Percentiles rank a stretch among this genome's conserved stretches.
Conservation (phyloP, 2,329 filamentous ascomycete genomes). For the Myotisia sp. region DNA sequence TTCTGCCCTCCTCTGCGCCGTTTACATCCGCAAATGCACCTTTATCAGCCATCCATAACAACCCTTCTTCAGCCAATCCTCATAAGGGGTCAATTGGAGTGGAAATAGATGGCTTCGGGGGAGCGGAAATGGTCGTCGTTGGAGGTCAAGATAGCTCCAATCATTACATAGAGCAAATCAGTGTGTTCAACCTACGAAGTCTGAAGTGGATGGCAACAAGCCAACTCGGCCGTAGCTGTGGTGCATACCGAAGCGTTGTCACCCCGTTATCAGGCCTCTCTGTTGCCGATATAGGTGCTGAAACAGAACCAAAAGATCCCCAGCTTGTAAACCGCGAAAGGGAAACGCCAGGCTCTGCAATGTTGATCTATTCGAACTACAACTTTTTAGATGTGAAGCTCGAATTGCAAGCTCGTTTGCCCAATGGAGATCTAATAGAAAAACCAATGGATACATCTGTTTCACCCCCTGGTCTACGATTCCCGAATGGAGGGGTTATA, state of each 20-base stretch:
- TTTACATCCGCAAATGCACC: slow-evolving; percentile 78
- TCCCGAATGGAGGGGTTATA: slow-evolving; percentile 90
- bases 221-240: slow-evolving; percentile 76
- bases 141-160: slow-evolving; percentile 96
- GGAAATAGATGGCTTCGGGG: slow-evolving; percentile 76
- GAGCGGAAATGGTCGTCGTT: slow-evolving; percentile 93
- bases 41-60: slow-evolving; percentile 76
- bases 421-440: slow-evolving; percentile 72
- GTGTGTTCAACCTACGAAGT: slow-evolving; percentile 89
- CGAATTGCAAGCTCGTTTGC: slow-evolving; percentile 73
- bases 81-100: slow-evolving; percentile 82
- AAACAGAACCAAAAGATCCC: slow-evolving; percentile 22
- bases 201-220: slow-evolving; percentile 91
- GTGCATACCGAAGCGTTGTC: slow-evolving; percentile 90
- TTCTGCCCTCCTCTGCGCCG: slow-evolving; percentile 71
- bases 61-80: slow-evolving; percentile 64
- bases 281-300: slow-evolving; percentile 32
- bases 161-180: slow-evolving; percentile 97
- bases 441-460: slow-evolving; percentile 69
- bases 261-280: slow-evolving; percentile 51
- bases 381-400: slow-evolving; percentile 96
- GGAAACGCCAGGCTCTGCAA: slow-evolving; percentile 40
- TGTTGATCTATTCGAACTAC: slow-evolving; percentile 98
- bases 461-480: slow-evolving; percentile 81
- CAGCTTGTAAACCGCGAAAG: slow-evolving; percentile 6